Evolutionary conservation across 2,329 filamentous ascomycete genomes (phyloP), one percentile per base, ranked within the genome.

Genomic region (Penicillium sp.): DNA sequence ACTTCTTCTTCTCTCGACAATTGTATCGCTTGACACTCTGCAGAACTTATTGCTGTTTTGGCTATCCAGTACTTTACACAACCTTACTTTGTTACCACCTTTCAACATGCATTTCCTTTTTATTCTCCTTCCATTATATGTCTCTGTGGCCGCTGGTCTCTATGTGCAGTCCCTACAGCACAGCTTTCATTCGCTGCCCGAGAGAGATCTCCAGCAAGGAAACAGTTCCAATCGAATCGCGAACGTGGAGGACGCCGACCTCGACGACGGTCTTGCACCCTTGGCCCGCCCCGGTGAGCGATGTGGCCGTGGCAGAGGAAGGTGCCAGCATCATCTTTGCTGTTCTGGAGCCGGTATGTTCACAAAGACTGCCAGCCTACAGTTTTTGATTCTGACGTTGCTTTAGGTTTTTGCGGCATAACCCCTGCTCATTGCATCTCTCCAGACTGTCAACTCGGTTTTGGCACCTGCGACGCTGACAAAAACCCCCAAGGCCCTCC

Each of bases 371-470:
- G 7, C 35, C 42, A 21, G 24, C 26, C 21, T 12, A 20, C 26
- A 8, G 18, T 24, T 23, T 18, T 8, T 20, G 12, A 4, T 20
- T 40, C 30, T 46, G 20, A 33, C 18, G 33, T 11, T 11, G 11
- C 26, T 30, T 28, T 57, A 76, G 73, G 73, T 28, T 75, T 68
- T 56, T 76, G 73, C 50, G 72, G 73, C 23, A 66, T 64, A 7
- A 70, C 71, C 1, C 62, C 62, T 33, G 63, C 64, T 40, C 71
- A 75, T 55, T 76, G 74, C 60, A 65, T 64, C 14, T 74, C 73
- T 40, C 73, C 74, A 7, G 73, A 74, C 45, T 75, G 73, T 53
- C 66, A 69, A 59, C 65, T 75, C 47, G 66, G 73, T 50, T 76
- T 65, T 56, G 71, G 73, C 42, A 64, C 64, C 28, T 75, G 73